A percentile compares a stretch with the other conserved stretches of the same genome.
phyloP scores from a whole-genome alignment of 352 stramenopile species.

The Phytophthora hibernalis region DNA sequence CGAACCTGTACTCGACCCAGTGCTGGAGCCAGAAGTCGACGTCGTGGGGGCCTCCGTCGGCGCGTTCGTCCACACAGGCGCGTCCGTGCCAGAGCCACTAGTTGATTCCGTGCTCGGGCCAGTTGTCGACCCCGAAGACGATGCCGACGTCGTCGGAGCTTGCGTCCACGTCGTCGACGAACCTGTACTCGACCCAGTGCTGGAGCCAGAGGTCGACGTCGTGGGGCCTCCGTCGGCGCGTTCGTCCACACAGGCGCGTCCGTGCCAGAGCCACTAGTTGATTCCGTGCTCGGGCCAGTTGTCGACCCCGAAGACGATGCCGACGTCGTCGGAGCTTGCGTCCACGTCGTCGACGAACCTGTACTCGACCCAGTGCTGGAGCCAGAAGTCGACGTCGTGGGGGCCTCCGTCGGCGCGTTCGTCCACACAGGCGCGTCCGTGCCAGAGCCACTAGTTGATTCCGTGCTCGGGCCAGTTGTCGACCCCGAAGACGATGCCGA shows the following conservation, averaged over 20 bases:
- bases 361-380: slow-evolving; percentile 1
- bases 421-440: background rate
- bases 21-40: background rate
- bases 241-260: background rate
- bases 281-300: background rate
- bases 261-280: background rate
- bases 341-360: background rate
- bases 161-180: background rate
- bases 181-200: too few relatives aligned
- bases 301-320: too few relatives aligned
- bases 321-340: slow-evolving; percentile 1
- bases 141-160: background rate
- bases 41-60: background rate
- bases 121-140: background rate
- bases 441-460: background rate
- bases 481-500: background rate
- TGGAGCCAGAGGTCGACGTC: slow-evolving; percentile 3
- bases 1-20: background rate
- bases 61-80: background rate
- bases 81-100: too few relatives aligned
- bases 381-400: background rate
- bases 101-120: slow-evolving; percentile 1
- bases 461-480: too few relatives aligned
- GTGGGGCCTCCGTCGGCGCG: background rate
- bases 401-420: background rate